Base-by-base conservation (phyloP, 768 basidiomycete genomes). In the Lactarius hatsudake region DNA sequence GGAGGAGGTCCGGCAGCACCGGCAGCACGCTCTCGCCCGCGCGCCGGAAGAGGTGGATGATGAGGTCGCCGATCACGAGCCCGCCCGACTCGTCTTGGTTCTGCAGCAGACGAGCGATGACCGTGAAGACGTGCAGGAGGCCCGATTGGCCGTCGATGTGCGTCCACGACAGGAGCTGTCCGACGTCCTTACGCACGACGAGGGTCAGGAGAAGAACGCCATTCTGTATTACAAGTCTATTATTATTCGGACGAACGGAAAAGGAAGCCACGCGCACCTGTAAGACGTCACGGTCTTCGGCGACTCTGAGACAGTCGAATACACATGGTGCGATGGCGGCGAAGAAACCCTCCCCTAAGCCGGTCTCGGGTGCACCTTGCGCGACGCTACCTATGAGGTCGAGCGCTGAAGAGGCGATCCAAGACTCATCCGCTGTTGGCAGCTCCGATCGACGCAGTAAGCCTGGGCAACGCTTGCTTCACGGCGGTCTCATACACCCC, bases 81-180 rank as follows among this genome's bases (percentile, higher is more conserved):
- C 96, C 96, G 48, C 91, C 94, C 0, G 95, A 90, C 76, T 99
- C 97, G 68, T 94, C 91, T 69, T 91, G 86, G 67, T 81, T 85
- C 64, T 87, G 84, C 32, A 99, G 80, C 55, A 92, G 84, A 68
- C 85, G 87, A 32, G 90, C 93, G 42, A 98, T 86, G 51, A 97
- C 79, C 15, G 82, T 81, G 56, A 98, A 81, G 18, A 91, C 83
- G 66, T 87, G 82, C 42, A 89, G 86, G 12, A 98, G 83, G 17
- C 96, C 96, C 32, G 84, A 84, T 69, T 87, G 84, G 26, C 91
- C 89, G 54, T 81, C 81, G 0, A 79, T 69, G 70, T 91, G 88
- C 32, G 77, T 81, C 93, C 94, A 98, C 1, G 84, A 78, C 6
- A 96, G 75, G 9, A 98, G 78, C 74, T 96, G 95, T 34, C 82